Evolutionary conservation across 257 asterid species (phyloP).

Genomic region (Coffea canephora): DNA sequence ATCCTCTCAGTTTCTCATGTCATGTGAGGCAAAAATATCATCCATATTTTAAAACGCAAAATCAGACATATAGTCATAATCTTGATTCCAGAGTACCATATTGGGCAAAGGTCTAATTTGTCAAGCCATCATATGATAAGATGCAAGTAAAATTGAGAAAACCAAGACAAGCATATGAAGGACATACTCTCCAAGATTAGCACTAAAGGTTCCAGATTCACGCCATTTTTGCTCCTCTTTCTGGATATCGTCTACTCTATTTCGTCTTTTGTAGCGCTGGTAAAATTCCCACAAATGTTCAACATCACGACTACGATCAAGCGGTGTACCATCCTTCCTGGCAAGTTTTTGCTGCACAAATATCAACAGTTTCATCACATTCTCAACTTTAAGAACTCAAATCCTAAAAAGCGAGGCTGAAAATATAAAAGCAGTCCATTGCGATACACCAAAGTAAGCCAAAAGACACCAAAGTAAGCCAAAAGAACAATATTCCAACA

Average conservation of each 20-base stretch:
- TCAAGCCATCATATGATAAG: neutral
- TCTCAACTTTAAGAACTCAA: neutral
- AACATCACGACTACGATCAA: constrained; percentile 84
- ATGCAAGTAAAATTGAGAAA: neutral
- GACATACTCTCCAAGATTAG: constrained; percentile 78
- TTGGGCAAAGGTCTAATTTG: neutral
- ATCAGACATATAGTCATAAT: neutral
- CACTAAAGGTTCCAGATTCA: constrained; percentile 73
- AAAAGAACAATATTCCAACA: neutral
- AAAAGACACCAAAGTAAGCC: neutral
- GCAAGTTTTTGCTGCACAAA: constrained; percentile 90
- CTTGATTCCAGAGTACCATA: neutral
- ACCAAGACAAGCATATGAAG: neutral
- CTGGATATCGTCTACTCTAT: constrained; percentile 84
- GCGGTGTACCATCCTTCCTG: constrained; percentile 72
- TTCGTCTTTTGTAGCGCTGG: constrained; percentile 74
- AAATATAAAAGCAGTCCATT: neutral
- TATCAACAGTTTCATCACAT: neutral
- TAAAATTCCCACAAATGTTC: constrained; percentile 90
- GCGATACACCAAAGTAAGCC: neutral
- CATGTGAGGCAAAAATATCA: neutral
- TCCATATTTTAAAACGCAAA: neutral
- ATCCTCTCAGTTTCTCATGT: neutral
- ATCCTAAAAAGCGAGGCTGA: neutral
- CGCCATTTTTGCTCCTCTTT: constrained; percentile 87